Conservation (phyloP, 2,329 filamentous ascomycete species). For the Epichloe elymi region DNA sequence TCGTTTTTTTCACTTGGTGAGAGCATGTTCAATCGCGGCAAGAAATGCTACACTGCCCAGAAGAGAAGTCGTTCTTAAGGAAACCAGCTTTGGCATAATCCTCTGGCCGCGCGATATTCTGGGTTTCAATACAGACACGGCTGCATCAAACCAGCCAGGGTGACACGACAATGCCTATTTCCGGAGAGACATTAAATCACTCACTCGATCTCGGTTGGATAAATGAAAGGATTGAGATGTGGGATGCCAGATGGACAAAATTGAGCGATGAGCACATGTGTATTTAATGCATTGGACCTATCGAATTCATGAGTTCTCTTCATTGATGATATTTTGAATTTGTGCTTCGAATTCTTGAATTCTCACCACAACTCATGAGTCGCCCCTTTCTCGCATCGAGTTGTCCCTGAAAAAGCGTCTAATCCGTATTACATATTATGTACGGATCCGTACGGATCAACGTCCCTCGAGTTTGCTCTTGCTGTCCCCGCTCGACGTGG, state of each 20-base stretch:
- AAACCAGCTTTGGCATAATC: not conserved
- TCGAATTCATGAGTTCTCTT: too few species aligned
- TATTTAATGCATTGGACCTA: not conserved
- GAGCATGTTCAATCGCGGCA: too few species aligned
- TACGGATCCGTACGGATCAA: too few species aligned
- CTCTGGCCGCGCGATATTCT: not conserved
- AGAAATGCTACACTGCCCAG: too few species aligned
- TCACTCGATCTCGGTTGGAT: not conserved
- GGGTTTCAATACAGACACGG: not conserved
- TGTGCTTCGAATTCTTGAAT: too few species aligned
- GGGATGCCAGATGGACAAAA: not conserved
- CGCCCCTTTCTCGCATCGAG: too few species aligned
- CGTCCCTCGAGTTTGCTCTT: not conserved
- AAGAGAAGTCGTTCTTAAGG: too few species aligned
- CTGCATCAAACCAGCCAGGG: not conserved
- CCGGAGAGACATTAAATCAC: not conserved
- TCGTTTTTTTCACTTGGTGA: too few species aligned
- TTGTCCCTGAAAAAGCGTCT: too few species aligned
- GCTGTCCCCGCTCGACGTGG: constrained; percentile 1
- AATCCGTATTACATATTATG: too few species aligned
- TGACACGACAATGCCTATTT: not conserved
- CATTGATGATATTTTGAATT: too few species aligned
- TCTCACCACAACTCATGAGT: too few species aligned
- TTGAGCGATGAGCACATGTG: not conserved
- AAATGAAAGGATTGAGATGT: not conserved